Base-by-base conservation (phyloP, 2,329 filamentous ascomycete species). In the Lachnellula arida region DNA sequence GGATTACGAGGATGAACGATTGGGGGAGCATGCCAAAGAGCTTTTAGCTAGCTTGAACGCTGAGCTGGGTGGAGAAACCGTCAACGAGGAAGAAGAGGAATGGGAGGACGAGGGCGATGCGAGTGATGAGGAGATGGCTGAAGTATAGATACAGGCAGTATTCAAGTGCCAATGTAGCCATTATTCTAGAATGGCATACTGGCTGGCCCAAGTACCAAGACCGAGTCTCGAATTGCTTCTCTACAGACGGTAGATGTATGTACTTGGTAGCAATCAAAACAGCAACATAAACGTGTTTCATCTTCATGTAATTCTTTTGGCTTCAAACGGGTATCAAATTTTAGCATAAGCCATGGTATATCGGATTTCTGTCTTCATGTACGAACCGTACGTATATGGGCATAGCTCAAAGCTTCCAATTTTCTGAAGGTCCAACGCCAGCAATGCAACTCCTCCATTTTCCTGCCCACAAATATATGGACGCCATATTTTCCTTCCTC, bases 1-100 rank as follows among this genome's bases (percentile, higher is more conserved):
- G 65, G 85, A 93, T 51, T 97, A 97, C 70, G 92, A 95, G 70
- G 90, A 95, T 63, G 87, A 91, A 58, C 78, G 87, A 61, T 75
- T 95, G 25, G 84, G 85, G 51, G 84, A 88, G 57, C 90, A 95
- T 69, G 86, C 88, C 0, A 75, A 80, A 57, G 89, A 94, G 74
- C 76, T 95, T 46, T 74, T 91, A 44, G 75, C 76, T 42, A 77
- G 75, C 53, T 81, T 91, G 56, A 82, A 81, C 62, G 77, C 80
- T 56, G 84, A 84, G 65, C 75, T 92, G 3, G 86, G 86, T 3
- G 81, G 82, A 12, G 81, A 83, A 32, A 81, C 77, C 19, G 79
- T 77, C 35, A 81, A 78, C 28, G 82, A 77, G 8, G 81, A 78
- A 12, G 76, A 76, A 11, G 79, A 77, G 0, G 75, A 75, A 19